Evolutionary conservation across 331 rosid genomes (phyloP).

Genomic region (Acacia concinna): DNA sequence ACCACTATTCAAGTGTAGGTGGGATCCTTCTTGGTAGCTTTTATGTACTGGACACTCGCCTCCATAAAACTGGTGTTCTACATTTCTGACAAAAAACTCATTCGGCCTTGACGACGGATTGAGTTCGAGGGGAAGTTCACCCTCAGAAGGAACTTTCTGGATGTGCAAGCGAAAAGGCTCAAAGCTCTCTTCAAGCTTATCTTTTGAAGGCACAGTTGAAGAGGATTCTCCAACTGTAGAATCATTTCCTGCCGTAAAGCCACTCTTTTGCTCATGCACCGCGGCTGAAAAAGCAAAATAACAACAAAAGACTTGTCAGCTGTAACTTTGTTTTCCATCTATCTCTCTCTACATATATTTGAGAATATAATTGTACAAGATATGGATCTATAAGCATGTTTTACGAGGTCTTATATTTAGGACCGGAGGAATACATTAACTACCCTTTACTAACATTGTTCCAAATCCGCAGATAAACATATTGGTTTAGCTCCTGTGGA

Average conservation of each 20-base stretch:
- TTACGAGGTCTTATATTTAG: too few species aligned
- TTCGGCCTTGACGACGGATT: slow-evolving; percentile 39
- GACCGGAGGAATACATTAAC: too few species aligned
- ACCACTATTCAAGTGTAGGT: slow-evolving; percentile 40
- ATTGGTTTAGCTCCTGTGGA: not conserved
- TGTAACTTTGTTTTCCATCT: slow-evolving; percentile 7
- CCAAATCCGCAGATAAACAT: too few species aligned
- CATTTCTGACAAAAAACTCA: slow-evolving; percentile 52
- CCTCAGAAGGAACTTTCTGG: slow-evolving; percentile 49
- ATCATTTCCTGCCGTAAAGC: slow-evolving; percentile 66
- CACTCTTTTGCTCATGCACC: slow-evolving; percentile 56
- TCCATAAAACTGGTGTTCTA: slow-evolving; percentile 70
- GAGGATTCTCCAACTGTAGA: slow-evolving; percentile 88
- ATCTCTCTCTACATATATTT: not conserved
- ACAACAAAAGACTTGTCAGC: slow-evolving; percentile 33
- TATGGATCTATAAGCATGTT: not conserved
- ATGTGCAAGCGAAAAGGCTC: slow-evolving; percentile 56
- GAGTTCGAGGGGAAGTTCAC: slow-evolving; percentile 46
- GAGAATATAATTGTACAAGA: not conserved
- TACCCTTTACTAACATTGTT: not conserved
- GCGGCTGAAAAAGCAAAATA: slow-evolving; percentile 53
- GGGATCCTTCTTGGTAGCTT: slow-evolving; percentile 53
- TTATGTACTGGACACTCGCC: slow-evolving; percentile 47
- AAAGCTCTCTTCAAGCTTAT: slow-evolving; percentile 55
- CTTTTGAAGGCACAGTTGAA: slow-evolving; percentile 54